phyloP scores from a whole-genome alignment of 2,329 filamentous ascomycete species.

The Cladobotryum mycophilum region DNA sequence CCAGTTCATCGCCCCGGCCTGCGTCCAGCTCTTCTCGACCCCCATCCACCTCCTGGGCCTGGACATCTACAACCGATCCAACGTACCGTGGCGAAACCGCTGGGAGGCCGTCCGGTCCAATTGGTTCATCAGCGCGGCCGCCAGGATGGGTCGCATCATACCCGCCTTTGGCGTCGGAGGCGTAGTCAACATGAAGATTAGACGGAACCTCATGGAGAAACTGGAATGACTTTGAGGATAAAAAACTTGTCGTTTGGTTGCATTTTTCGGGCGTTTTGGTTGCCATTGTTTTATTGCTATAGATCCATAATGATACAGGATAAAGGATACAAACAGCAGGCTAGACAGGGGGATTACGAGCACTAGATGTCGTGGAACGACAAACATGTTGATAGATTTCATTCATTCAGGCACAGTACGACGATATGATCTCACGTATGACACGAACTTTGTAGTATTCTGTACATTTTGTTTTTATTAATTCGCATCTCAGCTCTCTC shows the following conservation, averaged over 20 bases:
- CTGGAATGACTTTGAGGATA: slow-evolving; percentile 32
- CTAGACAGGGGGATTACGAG: too few relatives aligned
- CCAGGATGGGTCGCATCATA: slow-evolving; percentile 76
- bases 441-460: background rate
- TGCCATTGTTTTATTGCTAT: too few relatives aligned
- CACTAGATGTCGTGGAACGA: too few relatives aligned
- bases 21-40: slow-evolving; percentile 72
- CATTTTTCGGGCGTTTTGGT: background rate
- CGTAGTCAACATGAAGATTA: slow-evolving; percentile 72
- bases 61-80: slow-evolving; percentile 74
- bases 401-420: too few relatives aligned
- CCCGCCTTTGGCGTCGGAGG: slow-evolving; percentile 86
- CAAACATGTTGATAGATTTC: too few relatives aligned
- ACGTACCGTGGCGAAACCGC: slow-evolving; percentile 50
- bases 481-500: background rate
- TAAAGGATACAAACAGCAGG: too few relatives aligned
- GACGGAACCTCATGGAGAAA: slow-evolving; percentile 59
- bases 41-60: slow-evolving; percentile 79
- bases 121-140: slow-evolving; percentile 66
- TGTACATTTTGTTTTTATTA: background rate
- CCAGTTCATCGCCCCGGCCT: slow-evolving; percentile 75
- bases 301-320: too few relatives aligned
- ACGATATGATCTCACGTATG: background rate
- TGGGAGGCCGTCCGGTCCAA: slow-evolving; percentile 62
- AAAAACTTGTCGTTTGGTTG: background rate